phyloP scores from a whole-genome alignment of 768 basidiomycete species.

The Polyporus arcularius region DNA sequence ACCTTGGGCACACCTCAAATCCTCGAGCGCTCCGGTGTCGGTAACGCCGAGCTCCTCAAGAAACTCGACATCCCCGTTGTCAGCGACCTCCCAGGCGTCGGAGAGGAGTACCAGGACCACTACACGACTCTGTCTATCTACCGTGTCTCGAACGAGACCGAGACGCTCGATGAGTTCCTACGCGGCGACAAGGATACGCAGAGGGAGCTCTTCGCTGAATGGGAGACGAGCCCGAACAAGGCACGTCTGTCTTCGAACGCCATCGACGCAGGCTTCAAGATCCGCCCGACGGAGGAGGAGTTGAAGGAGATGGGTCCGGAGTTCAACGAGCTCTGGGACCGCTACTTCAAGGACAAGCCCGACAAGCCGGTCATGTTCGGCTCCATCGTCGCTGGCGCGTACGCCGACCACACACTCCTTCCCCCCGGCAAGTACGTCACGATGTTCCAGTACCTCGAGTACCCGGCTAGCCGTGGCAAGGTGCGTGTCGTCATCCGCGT shows the following conservation, averaged over 20 bases:
- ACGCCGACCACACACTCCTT: slow-evolving; percentile 69
- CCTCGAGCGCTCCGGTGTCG: slow-evolving; percentile 73
- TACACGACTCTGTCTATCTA: slow-evolving; percentile 69
- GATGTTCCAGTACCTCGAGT: slow-evolving; percentile 79
- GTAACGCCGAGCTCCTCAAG: slow-evolving; percentile 52
- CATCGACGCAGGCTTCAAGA: slow-evolving; percentile 80
- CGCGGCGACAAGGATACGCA: slow-evolving; percentile 62
- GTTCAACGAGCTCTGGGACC: slow-evolving; percentile 67
- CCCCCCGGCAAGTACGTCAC: slow-evolving; percentile 74
- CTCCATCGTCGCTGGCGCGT: slow-evolving; percentile 68
- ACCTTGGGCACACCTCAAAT: slow-evolving; percentile 75
- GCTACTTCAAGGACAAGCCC: slow-evolving; percentile 77
- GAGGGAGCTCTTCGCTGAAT: slow-evolving; percentile 62
- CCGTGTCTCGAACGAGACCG: slow-evolving; percentile 66
- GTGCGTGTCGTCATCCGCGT: slow-evolving; percentile 28
- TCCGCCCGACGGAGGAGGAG: slow-evolving; percentile 68
- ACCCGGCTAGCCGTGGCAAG: slow-evolving; percentile 74
- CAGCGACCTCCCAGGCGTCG: slow-evolving; percentile 71
- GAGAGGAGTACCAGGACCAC: slow-evolving; percentile 74
- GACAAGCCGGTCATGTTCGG: slow-evolving; percentile 81
- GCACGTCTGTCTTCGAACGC: slow-evolving; percentile 68
- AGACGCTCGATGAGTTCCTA: slow-evolving; percentile 68
- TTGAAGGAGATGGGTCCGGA: slow-evolving; percentile 80
- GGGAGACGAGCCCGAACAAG: slow-evolving; percentile 68
- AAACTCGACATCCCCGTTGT: slow-evolving; percentile 61